Percentiles rank a stretch among this genome's conserved stretches.
These are phyloP conservation scores for Bremia lactucae DNA, from an alignment of 352 stramenopile genomes.

Conservation along the genomic window DNA sequence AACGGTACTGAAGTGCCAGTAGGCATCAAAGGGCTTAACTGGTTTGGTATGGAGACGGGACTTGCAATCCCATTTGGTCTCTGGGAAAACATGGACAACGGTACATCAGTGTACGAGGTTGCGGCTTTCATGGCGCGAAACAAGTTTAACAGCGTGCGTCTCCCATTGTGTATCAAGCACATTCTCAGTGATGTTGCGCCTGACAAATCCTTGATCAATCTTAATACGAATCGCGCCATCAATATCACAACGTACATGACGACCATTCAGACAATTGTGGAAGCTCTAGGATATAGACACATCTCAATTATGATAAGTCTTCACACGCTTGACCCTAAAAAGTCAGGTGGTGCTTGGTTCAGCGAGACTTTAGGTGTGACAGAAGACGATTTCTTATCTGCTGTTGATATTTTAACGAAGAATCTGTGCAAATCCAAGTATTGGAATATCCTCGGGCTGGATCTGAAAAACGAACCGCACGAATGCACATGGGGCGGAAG, in stretches of 20 bases:
- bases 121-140: slow-evolving; percentile 49
- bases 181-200: slow-evolving; percentile 35
- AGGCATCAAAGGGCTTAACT: slow-evolving; percentile 57
- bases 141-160: slow-evolving; percentile 63
- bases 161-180: slow-evolving; percentile 46
- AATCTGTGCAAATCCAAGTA: slow-evolving; percentile 42
- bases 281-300: slow-evolving; percentile 47
- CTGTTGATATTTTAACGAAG: slow-evolving; percentile 45
- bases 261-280: slow-evolving; percentile 42
- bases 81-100: slow-evolving; percentile 62
- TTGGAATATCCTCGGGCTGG: slow-evolving; percentile 64
- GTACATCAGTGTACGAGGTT: slow-evolving; percentile 55
- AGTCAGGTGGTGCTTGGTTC: slow-evolving; percentile 48
- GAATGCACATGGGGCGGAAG: slow-evolving; percentile 36
- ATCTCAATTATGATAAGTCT: slow-evolving; percentile 64
- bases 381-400: slow-evolving; percentile 42
- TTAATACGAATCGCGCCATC: slow-evolving; percentile 57
- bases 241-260: slow-evolving; percentile 62
- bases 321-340: slow-evolving; percentile 39
- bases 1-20: slow-evolving; percentile 49
- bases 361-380: slow-evolving; percentile 32
- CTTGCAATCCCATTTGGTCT: slow-evolving; percentile 51
- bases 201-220: slow-evolving; percentile 43
- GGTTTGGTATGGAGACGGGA: slow-evolving; percentile 69
- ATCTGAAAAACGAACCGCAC: slow-evolving; percentile 66